Conservation (phyloP, 2,329 filamentous ascomycete genomes). For the Pezicula carpinea region DNA sequence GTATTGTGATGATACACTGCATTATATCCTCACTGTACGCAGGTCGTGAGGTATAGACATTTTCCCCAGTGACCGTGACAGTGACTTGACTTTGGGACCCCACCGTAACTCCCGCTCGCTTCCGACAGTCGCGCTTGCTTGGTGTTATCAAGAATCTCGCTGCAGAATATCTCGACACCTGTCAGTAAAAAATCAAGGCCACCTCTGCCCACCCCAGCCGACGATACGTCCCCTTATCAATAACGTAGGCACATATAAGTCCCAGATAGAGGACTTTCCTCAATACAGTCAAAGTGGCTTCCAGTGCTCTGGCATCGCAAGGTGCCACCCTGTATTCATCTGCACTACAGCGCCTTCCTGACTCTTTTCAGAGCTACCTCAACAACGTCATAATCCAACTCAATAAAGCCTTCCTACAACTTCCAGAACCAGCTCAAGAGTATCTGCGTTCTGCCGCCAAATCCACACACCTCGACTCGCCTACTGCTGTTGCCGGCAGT, state of each 20-base stretch:
- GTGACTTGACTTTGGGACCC: neutral
- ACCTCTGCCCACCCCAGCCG: neutral
- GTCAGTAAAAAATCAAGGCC: neutral
- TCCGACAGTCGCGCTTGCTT: neutral
- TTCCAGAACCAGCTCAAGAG: conserved; percentile 21
- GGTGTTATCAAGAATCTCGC: neutral
- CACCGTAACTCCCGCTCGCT: neutral
- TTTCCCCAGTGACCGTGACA: no score
- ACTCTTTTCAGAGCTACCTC: conserved; percentile 47
- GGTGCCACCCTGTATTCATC: conserved; percentile 46
- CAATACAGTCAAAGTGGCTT: conserved; percentile 30
- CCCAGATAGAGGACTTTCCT: conserved; percentile 11
- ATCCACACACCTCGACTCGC: conserved; percentile 24
- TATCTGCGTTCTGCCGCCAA: conserved; percentile 23
- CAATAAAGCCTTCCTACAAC: conserved; percentile 36
- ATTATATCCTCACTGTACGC: no score
- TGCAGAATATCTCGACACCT: neutral
- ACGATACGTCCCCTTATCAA: neutral
- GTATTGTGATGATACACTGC: no score
- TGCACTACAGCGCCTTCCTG: conserved; percentile 52
- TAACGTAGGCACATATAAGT: conserved; percentile 11
- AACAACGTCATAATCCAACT: conserved; percentile 47
- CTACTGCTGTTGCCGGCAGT: conserved; percentile 19
- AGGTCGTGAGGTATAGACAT: no score
- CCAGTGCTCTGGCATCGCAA: conserved; percentile 49